These are phyloP conservation scores for Cyberlindnera suaveolens DNA, from an alignment of 805 yeast species.

Conservation along the genomic window DNA sequence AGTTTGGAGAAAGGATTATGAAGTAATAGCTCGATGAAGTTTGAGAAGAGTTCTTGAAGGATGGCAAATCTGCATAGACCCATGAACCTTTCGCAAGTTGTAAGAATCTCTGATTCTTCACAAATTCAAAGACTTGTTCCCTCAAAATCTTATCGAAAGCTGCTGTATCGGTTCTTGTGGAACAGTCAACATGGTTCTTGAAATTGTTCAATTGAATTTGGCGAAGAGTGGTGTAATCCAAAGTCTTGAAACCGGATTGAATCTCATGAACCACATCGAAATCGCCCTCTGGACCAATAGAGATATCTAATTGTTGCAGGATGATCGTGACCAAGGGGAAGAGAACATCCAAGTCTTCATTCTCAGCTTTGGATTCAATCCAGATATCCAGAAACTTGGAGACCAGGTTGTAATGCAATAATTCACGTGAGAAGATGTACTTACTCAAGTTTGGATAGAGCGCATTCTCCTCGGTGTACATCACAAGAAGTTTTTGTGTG, in stretches of 20 bases:
- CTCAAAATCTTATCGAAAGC: slow-evolving; percentile 45
- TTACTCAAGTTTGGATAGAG: slow-evolving; percentile 25
- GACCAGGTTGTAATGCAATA: slow-evolving; percentile 51
- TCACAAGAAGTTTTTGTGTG: slow-evolving; percentile 20
- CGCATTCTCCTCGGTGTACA: slow-evolving; percentile 14
- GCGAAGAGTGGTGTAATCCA: slow-evolving; percentile 46
- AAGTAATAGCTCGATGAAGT: slow-evolving; percentile 40
- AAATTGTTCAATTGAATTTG: slow-evolving; percentile 43
- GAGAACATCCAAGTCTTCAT: slow-evolving; percentile 46
- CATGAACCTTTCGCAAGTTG: slow-evolving; percentile 73
- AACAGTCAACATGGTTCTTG: slow-evolving; percentile 28
- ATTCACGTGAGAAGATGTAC: slow-evolving; percentile 43
- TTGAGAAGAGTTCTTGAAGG: slow-evolving; percentile 15
- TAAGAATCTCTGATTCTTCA: slow-evolving; percentile 67
- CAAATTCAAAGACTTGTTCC: slow-evolving; percentile 60
- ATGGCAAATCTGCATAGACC: slow-evolving; percentile 63
- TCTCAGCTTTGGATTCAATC: slow-evolving; percentile 54
- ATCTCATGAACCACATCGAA: slow-evolving; percentile 36
- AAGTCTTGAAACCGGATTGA: slow-evolving; percentile 34
- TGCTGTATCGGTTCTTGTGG: slow-evolving; percentile 41
- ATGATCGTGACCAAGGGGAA: slow-evolving; percentile 37
- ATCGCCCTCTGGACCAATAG: slow-evolving; percentile 17
- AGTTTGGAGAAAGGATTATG: slow-evolving; percentile 60
- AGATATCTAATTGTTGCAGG: slow-evolving; percentile 24
- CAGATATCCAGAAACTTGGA: slow-evolving; percentile 54